These are phyloP conservation scores for Bocquillonia castaneifolia DNA, from an alignment of 441 rosid species.

Conservation along the genomic window DNA sequence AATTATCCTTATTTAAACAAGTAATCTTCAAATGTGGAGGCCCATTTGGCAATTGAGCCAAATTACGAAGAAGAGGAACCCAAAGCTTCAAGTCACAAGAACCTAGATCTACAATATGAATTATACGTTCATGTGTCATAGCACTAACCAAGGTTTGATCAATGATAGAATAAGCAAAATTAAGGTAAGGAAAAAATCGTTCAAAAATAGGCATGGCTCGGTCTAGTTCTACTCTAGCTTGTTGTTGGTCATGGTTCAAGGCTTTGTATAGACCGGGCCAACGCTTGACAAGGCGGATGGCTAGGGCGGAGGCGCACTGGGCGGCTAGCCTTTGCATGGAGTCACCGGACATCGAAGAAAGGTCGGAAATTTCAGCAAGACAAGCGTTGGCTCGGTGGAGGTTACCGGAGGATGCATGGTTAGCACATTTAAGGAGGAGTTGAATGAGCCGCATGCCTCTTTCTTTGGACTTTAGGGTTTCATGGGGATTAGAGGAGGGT, in stretches of 20 bases:
- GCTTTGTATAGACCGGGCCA: constrained; percentile 48
- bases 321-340: constrained; percentile 48
- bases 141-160: constrained; percentile 23
- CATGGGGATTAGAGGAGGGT: background rate
- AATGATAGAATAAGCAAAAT: constrained; percentile 28
- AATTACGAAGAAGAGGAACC: constrained; percentile 33
- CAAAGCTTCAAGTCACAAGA: constrained; percentile 36
- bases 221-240: background rate
- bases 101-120: constrained; percentile 49
- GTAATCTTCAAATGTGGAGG: constrained; percentile 41
- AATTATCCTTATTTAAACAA: constrained; percentile 22
- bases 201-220: constrained; percentile 21
- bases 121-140: constrained; percentile 26
- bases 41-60: constrained; percentile 25
- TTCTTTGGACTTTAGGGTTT: constrained; percentile 27
- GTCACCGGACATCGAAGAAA: constrained; percentile 42
- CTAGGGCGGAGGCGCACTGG: constrained; percentile 39
- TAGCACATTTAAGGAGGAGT: constrained; percentile 41
- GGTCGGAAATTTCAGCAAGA: constrained; percentile 36
- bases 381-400: constrained; percentile 39
- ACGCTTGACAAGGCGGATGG: constrained; percentile 40
- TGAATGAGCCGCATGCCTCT: constrained; percentile 46
- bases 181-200: constrained; percentile 32
- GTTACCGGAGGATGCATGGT: constrained; percentile 43
- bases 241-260: constrained; percentile 22